Conservation (phyloP, 192 early-diverging fungal genomes). For the Bifiguratus adelaidae region DNA sequence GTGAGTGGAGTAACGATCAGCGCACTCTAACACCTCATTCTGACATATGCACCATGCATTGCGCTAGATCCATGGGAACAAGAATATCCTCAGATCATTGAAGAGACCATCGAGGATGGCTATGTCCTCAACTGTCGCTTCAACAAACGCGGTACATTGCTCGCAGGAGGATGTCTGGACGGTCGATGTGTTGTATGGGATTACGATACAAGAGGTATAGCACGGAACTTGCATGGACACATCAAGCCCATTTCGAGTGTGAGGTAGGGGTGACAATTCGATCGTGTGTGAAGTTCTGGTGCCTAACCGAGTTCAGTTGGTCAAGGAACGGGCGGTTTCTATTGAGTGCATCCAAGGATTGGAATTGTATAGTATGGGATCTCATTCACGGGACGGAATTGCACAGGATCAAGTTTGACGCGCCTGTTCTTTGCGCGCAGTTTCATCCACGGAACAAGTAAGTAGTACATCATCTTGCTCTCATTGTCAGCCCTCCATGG, state of each 20-base stretch:
- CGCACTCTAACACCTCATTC: background rate
- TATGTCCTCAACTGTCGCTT: conserved; percentile 60
- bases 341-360: conserved; percentile 68
- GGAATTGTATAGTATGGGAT: conserved; percentile 88
- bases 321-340: conserved; percentile 66
- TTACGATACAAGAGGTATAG: conserved; percentile 73
- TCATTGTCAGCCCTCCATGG: conserved; percentile 19
- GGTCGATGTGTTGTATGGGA: conserved; percentile 81
- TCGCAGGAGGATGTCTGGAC: conserved; percentile 73
- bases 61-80: conserved; percentile 64
- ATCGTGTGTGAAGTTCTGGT: background rate
- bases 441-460: conserved; percentile 76
- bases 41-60: background rate
- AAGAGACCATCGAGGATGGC: conserved; percentile 63
- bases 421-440: conserved; percentile 56
- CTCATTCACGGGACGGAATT: conserved; percentile 39
- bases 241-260: conserved; percentile 65
- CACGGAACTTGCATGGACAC: conserved; percentile 61
- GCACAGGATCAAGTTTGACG: conserved; percentile 53
- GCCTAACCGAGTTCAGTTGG: conserved; percentile 48
- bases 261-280: conserved; percentile 33
- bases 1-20: too few species aligned
- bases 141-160: conserved; percentile 67
- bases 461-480: conserved; percentile 5
- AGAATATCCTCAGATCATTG: conserved; percentile 71